Conservation (phyloP, 2,329 filamentous ascomycete genomes). For the Fusarium sp. region DNA sequence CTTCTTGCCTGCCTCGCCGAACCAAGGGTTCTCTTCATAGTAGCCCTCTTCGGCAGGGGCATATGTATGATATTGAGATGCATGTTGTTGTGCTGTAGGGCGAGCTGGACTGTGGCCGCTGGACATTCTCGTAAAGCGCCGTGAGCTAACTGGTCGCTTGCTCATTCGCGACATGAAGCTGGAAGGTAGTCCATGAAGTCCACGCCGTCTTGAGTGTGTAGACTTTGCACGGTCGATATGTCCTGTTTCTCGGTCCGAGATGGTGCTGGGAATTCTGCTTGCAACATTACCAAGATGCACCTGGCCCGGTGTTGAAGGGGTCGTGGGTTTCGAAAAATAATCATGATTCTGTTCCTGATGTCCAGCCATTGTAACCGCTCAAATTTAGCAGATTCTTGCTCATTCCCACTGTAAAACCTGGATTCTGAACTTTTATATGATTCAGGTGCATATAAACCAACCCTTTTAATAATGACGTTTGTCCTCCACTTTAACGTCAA, state of each 20-base stretch:
- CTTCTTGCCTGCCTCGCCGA: slow-evolving; percentile 25
- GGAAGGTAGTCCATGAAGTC: not conserved
- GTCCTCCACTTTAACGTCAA: slow-evolving; percentile 8
- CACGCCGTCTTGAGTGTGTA: not conserved
- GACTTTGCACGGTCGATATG: not conserved
- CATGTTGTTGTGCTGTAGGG: not conserved
- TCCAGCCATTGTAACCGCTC: not conserved
- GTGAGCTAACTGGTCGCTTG: not conserved
- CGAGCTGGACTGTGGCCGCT: not conserved
- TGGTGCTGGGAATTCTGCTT: slow-evolving; percentile 23
- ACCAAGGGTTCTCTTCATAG: slow-evolving; percentile 37
- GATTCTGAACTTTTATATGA: not conserved
- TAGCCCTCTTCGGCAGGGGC: slow-evolving; percentile 35
- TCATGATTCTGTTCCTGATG: slow-evolving; percentile 11
- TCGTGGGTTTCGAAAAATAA: slow-evolving; percentile 19
- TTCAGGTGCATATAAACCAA: not conserved
- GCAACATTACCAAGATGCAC: slow-evolving; percentile 21
- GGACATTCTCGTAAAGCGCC: not conserved
- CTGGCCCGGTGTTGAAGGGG: slow-evolving; percentile 21
- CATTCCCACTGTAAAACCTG: not conserved
- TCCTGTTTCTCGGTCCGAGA: slow-evolving; percentile 9
- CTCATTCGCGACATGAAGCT: slow-evolving; percentile 18
- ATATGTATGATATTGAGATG: slow-evolving; percentile 1
- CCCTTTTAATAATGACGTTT: slow-evolving; percentile 19
- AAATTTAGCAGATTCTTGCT: not conserved